These are phyloP conservation scores for Neodidymelliopsis sp. DNA, from an alignment of 2,329 filamentous ascomycete genomes.

Conservation along the genomic window DNA sequence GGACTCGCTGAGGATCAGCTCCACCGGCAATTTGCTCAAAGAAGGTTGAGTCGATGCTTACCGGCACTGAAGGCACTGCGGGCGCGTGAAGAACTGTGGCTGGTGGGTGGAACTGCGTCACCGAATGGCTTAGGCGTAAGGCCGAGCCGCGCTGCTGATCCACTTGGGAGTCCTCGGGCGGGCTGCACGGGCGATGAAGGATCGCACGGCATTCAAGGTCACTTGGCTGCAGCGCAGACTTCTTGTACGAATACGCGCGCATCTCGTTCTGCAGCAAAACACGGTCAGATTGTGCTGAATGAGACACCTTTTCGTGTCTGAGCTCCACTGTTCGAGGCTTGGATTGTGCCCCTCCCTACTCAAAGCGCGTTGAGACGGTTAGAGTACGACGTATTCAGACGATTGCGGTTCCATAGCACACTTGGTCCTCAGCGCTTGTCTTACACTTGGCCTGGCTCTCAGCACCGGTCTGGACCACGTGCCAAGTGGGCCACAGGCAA, in stretches of 20 bases:
- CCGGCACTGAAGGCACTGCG: slow-evolving; percentile 24
- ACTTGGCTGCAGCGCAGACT: slow-evolving; percentile 8
- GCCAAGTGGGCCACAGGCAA: slow-evolving; percentile 12
- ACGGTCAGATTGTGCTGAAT: neutral
- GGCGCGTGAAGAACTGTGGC: slow-evolving; percentile 30
- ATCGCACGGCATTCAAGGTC: slow-evolving; percentile 16
- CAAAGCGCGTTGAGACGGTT: slow-evolving; percentile 3
- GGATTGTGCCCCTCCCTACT: neutral
- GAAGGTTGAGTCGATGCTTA: slow-evolving; percentile 25
- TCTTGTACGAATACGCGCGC: slow-evolving; percentile 8
- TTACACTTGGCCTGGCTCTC: slow-evolving; percentile 9
- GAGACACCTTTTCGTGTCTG: neutral
- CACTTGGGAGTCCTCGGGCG: slow-evolving; percentile 6
- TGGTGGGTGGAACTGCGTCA: slow-evolving; percentile 29
- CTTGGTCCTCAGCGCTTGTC: neutral
- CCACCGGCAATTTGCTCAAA: slow-evolving; percentile 20
- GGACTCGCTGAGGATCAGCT: slow-evolving; percentile 17
- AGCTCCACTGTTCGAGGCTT: neutral
- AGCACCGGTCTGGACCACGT: slow-evolving; percentile 9
- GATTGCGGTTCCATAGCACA: slow-evolving; percentile 12
- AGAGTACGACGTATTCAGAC: slow-evolving; percentile 8
- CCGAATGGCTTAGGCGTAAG: slow-evolving; percentile 28
- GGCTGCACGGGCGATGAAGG: slow-evolving; percentile 14
- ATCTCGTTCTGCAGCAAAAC: neutral
- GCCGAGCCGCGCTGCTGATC: slow-evolving; percentile 14